Conservation (phyloP, 1,284 basidiomycete genomes). For the Coniophora puteana region DNA sequence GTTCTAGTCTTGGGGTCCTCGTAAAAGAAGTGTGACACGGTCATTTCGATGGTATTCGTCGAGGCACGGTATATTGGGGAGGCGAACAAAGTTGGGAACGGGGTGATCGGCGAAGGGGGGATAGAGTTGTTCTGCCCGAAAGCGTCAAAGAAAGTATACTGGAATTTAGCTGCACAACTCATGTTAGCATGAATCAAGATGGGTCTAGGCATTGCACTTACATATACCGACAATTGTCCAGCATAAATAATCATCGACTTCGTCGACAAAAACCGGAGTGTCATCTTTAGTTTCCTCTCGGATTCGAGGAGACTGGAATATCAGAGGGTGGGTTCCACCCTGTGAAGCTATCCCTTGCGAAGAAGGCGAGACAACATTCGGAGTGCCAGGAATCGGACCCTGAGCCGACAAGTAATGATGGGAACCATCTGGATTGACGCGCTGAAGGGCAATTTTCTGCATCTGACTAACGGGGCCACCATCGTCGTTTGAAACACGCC, state of each 20-base stretch:
- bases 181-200: slow-evolving; percentile 17
- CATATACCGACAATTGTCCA: slow-evolving; percentile 97
- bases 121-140: slow-evolving; percentile 74
- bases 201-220: slow-evolving; percentile 40
- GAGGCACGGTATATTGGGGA: slow-evolving; percentile 72
- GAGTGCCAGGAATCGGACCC: slow-evolving; percentile 76
- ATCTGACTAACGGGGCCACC: slow-evolving; percentile 93
- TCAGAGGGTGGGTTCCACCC: slow-evolving; percentile 73
- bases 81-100: slow-evolving; percentile 84
- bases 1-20: slow-evolving; percentile 60
- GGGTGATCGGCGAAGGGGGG: slow-evolving; percentile 79
- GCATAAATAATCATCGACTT: slow-evolving; percentile 91
- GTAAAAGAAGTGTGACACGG: slow-evolving; percentile 83
- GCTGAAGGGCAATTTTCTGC: slow-evolving; percentile 91
- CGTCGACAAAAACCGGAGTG: slow-evolving; percentile 66
- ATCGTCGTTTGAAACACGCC: slow-evolving; percentile 76
- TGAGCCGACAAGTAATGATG: slow-evolving; percentile 80
- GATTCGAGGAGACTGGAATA: slow-evolving; percentile 73
- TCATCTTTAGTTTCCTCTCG: slow-evolving; percentile 75
- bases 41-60: slow-evolving; percentile 76
- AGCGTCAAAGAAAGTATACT: slow-evolving; percentile 92
- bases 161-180: slow-evolving; percentile 69
- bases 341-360: slow-evolving; percentile 69
- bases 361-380: slow-evolving; percentile 57
- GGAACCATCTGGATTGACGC: slow-evolving; percentile 75